Evolutionary conservation across 2,329 filamentous ascomycete species (phyloP), one percentile per base, ranked within the genome.

Genomic region (Diaporthe sp.): DNA sequence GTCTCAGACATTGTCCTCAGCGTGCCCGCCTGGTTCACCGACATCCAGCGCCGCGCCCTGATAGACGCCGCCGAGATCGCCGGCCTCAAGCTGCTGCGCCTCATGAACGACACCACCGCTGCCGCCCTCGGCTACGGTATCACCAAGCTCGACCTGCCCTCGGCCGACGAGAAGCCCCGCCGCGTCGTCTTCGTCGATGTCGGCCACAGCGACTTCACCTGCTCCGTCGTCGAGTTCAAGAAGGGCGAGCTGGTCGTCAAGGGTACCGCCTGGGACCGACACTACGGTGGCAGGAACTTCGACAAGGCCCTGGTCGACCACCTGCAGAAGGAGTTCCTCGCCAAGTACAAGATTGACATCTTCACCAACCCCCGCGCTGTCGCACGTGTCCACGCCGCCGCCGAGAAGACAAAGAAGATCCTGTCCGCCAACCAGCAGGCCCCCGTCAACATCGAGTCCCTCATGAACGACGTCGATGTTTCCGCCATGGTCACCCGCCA

Each of bases 321-420:
- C 87, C 95, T 99, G 82, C 94, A 94, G 80, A 93, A 94, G 82
- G 96, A 98, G 85, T 99, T 98, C 90, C 95, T 97, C 88, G 94
- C 95, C 86, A 98, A 97, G 86, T 97, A 95, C 92, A 98, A 97
- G 90, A 94, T 98, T 80, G 96, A 98, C 84, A 96, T 99, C 87
- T 91, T 92, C 85, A 92, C 91, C 79, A 97, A 98, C 87, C 91
- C 92, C 78, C 98, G 98, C 88, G 97, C 96, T 75, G 91, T 93
- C 84, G 92, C 96, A 79, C 95, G 97, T 83, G 94, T 97, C 80
- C 90, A 94, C 55, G 92, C 95, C 76, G 95, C 94, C 74, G 95
- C 96, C 72, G 97, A 99, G 90, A 98, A 98, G 90, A 88, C 97
- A 83, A 99, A 99, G 93, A 98, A 98, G 92, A 93, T 98, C 73